A percentile compares a stretch with the other conserved stretches of the same genome.
These are phyloP conservation scores for Rhizopus sp. DNA, from an alignment of 371 early-diverging fungal genomes.

Conservation along the genomic window DNA sequence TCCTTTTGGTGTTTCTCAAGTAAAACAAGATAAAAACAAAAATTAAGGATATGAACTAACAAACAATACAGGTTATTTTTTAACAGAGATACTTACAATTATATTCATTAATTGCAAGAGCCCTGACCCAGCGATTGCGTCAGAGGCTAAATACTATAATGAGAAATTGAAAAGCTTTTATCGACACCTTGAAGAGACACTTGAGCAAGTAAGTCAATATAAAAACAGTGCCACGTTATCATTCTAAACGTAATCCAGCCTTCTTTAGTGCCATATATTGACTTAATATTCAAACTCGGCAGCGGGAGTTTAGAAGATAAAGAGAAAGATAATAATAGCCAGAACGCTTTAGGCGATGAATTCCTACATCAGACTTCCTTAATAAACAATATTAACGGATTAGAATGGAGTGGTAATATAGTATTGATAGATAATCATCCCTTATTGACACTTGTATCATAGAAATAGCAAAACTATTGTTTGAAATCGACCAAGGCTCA, in stretches of 20 bases:
- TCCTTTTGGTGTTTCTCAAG: constrained; percentile 39
- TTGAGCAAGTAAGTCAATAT: not conserved
- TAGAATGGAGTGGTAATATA: constrained; percentile 40
- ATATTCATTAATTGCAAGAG: constrained; percentile 27
- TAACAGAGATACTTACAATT: constrained; percentile 28
- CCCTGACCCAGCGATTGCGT: constrained; percentile 14
- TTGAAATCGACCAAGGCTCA: constrained; percentile 21
- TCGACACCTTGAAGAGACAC: constrained; percentile 8
- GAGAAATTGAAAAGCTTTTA: constrained; percentile 12
- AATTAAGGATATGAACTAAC: not conserved
- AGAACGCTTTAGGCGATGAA: not conserved
- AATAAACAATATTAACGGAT: constrained; percentile 11
- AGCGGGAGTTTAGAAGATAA: not conserved
- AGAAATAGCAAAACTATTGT: constrained; percentile 27
- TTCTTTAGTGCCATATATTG: constrained; percentile 29
- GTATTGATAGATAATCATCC: constrained; percentile 1
- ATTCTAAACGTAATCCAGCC: constrained; percentile 14
- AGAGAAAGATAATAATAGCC: not conserved
- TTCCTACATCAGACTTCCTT: not conserved
- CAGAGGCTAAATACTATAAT: constrained; percentile 18
- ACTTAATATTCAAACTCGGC: constrained; percentile 15
- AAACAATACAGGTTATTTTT: constrained; percentile 20
- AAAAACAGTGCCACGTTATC: not conserved
- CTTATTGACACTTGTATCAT: not conserved
- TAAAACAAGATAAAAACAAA: constrained; percentile 14